Evolutionary conservation across 1,284 basidiomycete genomes (phyloP).

Genomic region (Fistulinella staudtii): DNA sequence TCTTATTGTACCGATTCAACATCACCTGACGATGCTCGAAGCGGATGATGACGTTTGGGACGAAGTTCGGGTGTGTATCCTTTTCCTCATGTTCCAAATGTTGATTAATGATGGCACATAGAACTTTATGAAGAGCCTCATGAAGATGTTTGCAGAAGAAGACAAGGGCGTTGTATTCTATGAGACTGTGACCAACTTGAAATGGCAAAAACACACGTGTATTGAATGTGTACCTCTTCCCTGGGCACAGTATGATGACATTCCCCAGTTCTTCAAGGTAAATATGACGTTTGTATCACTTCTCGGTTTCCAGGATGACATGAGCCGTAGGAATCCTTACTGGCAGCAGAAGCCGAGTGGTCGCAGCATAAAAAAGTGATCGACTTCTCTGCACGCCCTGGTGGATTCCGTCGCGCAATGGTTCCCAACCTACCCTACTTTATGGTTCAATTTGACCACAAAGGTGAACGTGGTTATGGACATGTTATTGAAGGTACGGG

Average conservation of each 20-base stretch:
- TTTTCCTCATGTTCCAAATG: neutral
- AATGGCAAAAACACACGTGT: slow-evolving; percentile 84
- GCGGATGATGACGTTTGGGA: slow-evolving; percentile 99
- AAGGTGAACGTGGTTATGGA: slow-evolving; percentile 94
- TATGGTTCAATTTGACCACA: slow-evolving; percentile 97
- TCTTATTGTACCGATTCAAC: slow-evolving; percentile 93
- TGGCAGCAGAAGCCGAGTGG: slow-evolving; percentile 93
- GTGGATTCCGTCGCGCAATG: slow-evolving; percentile 89
- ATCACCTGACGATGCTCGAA: slow-evolving; percentile 88
- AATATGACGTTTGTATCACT: slow-evolving; percentile 12
- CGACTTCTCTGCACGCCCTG: slow-evolving; percentile 83
- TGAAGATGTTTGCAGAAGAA: slow-evolving; percentile 88
- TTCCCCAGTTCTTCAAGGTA: slow-evolving; percentile 93
- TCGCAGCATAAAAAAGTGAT: slow-evolving; percentile 96
- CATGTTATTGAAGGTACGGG: slow-evolving; percentile 92
- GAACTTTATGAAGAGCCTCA: slow-evolving; percentile 99
- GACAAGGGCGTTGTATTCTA: slow-evolving; percentile 91
- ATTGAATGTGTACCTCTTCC: slow-evolving; percentile 93
- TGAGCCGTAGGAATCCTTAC: slow-evolving; percentile 75
- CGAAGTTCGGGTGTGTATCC: slow-evolving; percentile 72
- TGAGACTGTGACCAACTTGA: slow-evolving; percentile 86
- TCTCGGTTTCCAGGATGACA: slow-evolving; percentile 6
- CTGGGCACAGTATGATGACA: slow-evolving; percentile 76
- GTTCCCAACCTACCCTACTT: slow-evolving; percentile 98
- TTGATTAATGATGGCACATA: slow-evolving; percentile 32